Evolutionary conservation across 441 rosid species (phyloP).

Genomic region (Populus hybrid): DNA sequence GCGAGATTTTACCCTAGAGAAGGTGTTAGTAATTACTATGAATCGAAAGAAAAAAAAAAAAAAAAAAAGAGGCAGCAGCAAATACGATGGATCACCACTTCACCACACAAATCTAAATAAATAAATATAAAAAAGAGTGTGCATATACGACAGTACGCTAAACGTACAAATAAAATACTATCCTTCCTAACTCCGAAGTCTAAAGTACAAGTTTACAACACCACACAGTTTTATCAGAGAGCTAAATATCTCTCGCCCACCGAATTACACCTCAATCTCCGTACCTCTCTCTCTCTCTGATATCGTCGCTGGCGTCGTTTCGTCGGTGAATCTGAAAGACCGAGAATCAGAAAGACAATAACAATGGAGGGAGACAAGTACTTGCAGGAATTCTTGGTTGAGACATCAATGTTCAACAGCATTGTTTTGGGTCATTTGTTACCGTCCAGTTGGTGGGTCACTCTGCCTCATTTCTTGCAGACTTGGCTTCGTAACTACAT

Average conservation of each 20-base stretch:
- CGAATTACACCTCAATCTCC: neutral
- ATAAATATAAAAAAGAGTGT: too few relatives aligned
- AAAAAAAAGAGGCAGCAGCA: too few relatives aligned
- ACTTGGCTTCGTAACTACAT: slow-evolving; percentile 90
- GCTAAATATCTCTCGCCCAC: neutral
- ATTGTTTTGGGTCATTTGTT: slow-evolving; percentile 58
- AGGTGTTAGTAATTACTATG: too few relatives aligned
- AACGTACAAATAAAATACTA: too few relatives aligned
- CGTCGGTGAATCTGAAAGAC: slow-evolving; percentile 6
- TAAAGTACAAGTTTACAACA: too few relatives aligned
- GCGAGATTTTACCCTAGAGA: too few relatives aligned
- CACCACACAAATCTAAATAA: too few relatives aligned
- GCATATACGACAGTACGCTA: too few relatives aligned
- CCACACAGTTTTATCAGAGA: neutral
- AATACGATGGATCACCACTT: too few relatives aligned
- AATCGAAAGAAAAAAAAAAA: too few relatives aligned
- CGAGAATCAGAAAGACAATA: neutral
- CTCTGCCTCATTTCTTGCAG: slow-evolving; percentile 66
- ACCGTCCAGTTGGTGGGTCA: slow-evolving; percentile 51
- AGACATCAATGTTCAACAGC: slow-evolving; percentile 63
- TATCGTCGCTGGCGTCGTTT: too few relatives aligned
- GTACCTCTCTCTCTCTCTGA: neutral
- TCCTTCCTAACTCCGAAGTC: too few relatives aligned
- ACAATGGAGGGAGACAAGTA: slow-evolving; percentile 18
- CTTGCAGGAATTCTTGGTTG: slow-evolving; percentile 51